These are phyloP conservation scores for Haematococcus lacustris DNA, from an alignment of 139 green algal genomes.

Conservation along the genomic window DNA sequence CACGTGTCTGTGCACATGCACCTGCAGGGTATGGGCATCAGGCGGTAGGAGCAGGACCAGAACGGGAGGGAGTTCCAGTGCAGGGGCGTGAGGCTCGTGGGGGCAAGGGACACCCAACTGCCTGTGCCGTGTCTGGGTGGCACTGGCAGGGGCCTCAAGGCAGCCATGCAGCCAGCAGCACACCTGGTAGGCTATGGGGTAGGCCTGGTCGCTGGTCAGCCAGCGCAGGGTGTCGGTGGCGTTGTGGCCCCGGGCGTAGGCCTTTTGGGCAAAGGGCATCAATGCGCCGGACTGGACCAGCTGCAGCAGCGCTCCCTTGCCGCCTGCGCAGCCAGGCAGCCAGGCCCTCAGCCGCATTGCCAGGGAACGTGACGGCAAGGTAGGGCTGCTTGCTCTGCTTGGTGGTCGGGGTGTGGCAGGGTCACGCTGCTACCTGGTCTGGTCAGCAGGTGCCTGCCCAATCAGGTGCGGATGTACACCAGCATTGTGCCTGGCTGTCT, in stretches of 20 bases:
- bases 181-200: background rate
- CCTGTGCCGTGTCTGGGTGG: too few relatives aligned
- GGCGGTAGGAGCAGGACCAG: background rate
- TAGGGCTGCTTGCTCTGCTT: background rate
- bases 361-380: background rate
- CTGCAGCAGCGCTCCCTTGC: constrained; percentile 4
- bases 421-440: too few relatives aligned
- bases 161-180: too few relatives aligned
- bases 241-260: constrained; percentile 17
- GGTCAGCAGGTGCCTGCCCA: too few relatives aligned
- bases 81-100: too few relatives aligned
- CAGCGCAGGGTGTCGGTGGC: constrained; percentile 19
- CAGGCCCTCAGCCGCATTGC: background rate
- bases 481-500: too few relatives aligned
- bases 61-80: background rate
- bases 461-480: too few relatives aligned
- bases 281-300: background rate
- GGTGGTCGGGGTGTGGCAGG: too few relatives aligned
- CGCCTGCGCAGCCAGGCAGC: background rate
- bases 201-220: background rate
- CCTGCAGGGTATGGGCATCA: too few relatives aligned
- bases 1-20: too few relatives aligned
- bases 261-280: constrained; percentile 16
- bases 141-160: too few relatives aligned
- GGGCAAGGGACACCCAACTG: too few relatives aligned